These are phyloP conservation scores for Holtermannia corniformis DNA, from an alignment of 768 basidiomycete genomes.

Conservation along the genomic window DNA sequence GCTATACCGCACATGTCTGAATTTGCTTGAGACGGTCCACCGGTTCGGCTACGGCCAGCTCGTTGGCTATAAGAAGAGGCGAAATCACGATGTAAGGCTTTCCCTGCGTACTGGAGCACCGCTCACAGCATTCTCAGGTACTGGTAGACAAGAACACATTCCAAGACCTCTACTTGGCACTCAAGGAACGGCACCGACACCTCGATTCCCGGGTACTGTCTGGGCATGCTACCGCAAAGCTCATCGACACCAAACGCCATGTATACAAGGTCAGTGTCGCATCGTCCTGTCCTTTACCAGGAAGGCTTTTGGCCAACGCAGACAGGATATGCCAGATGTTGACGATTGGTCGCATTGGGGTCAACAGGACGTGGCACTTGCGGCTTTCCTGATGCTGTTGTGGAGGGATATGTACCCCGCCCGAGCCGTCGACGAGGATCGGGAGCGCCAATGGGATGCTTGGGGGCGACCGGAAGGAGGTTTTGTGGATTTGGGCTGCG, in stretches of 20 bases:
- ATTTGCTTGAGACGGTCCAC: conserved; percentile 70
- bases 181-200: conserved; percentile 76
- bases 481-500: conserved; percentile 80
- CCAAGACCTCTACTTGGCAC: conserved; percentile 79
- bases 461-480: conserved; percentile 78
- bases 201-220: conserved; percentile 42
- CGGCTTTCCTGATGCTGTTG: conserved; percentile 80
- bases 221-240: conserved; percentile 16
- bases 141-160: conserved; percentile 66
- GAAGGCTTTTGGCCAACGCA: conserved; percentile 2
- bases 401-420: conserved; percentile 66
- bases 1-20: conserved; percentile 68
- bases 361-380: conserved; percentile 80
- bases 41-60: conserved; percentile 81
- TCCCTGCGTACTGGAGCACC: background rate
- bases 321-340: conserved; percentile 12
- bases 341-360: conserved; percentile 24
- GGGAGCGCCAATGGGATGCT: conserved; percentile 50
- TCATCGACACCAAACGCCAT: conserved; percentile 40
- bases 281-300: background rate
- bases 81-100: conserved; percentile 57
- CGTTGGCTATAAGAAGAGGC: conserved; percentile 76
- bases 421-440: conserved; percentile 12
- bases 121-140: conserved; percentile 35
- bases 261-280: conserved; percentile 40